Conservation (phyloP, 2,329 filamentous ascomycete genomes). For the Colletotrichum camelliae region DNA sequence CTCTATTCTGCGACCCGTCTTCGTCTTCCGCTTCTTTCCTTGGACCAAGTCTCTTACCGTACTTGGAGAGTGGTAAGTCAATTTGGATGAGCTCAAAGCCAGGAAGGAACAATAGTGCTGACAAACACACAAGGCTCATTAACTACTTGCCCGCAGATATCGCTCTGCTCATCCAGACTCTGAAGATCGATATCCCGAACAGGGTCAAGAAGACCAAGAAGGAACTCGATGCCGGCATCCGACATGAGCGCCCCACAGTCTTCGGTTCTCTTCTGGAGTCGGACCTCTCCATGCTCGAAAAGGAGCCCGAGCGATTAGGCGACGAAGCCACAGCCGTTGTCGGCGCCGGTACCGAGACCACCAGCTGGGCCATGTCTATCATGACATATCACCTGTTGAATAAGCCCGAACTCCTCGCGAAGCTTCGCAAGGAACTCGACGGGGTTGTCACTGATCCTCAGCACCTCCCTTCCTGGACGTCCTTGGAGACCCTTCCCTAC, state of each 20-base stretch:
- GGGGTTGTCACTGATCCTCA: conserved; percentile 29
- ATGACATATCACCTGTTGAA: conserved; percentile 40
- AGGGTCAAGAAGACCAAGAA: conserved; percentile 18
- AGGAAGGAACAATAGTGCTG: background rate
- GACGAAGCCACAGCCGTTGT: conserved; percentile 22
- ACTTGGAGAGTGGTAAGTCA: conserved; percentile 16
- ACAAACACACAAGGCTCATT: conserved; percentile 1
- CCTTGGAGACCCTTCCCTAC: conserved; percentile 41
- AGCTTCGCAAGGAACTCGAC: conserved; percentile 33
- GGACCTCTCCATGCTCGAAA: conserved; percentile 11
- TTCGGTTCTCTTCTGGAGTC: conserved; percentile 23
- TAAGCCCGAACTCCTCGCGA: conserved; percentile 33
- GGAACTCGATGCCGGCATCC: conserved; percentile 22
- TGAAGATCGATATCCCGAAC: conserved; percentile 20
- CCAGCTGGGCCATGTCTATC: conserved; percentile 33
- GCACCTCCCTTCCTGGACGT: conserved; percentile 30
- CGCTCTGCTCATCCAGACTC: conserved; percentile 19
- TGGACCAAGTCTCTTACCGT: conserved; percentile 23
- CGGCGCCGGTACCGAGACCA: conserved; percentile 26
- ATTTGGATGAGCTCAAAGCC: no score
- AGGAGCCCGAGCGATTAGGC: conserved; percentile 9
- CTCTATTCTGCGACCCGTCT: conserved; percentile 24
- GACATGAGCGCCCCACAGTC: conserved; percentile 21
- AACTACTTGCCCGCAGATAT: conserved; percentile 19
- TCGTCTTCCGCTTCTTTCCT: conserved; percentile 30